These are phyloP conservation scores for Beauveria rudraprayagi DNA, from an alignment of 2,329 filamentous ascomycete species.

Conservation along the genomic window DNA sequence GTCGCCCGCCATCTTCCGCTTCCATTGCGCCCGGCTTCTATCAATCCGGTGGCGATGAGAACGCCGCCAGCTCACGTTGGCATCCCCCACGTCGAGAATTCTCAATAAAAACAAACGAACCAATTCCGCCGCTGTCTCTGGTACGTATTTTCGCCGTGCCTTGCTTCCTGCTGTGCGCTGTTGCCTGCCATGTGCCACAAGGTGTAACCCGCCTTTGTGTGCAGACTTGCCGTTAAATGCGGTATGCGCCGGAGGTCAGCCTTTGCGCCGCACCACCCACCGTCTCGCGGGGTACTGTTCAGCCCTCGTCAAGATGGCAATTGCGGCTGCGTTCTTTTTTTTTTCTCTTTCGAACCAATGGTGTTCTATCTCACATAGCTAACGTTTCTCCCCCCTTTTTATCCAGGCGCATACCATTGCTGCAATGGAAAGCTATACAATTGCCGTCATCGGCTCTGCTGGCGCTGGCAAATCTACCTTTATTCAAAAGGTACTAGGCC, in stretches of 20 bases:
- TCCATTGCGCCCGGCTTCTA: neutral
- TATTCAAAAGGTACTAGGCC: conserved; percentile 53
- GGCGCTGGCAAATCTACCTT: conserved; percentile 63
- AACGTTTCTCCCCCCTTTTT: neutral
- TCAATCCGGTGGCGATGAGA: conserved; percentile 30
- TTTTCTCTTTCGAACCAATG: neutral
- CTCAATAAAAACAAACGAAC: conserved; percentile 27
- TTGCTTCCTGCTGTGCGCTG: neutral
- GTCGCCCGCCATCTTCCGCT: conserved; percentile 13
- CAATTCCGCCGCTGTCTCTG: conserved; percentile 24
- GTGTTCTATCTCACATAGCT: neutral
- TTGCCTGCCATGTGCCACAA: neutral
- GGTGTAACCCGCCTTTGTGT: neutral
- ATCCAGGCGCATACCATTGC: conserved; percentile 22
- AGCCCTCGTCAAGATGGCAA: neutral
- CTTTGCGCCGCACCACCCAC: neutral
- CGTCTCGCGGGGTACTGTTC: neutral
- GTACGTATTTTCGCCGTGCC: conserved; percentile 22
- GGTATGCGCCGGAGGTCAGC: neutral
- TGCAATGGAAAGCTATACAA: conserved; percentile 53
- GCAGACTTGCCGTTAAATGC: neutral
- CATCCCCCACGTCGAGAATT: conserved; percentile 42
- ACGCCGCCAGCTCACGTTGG: conserved; percentile 30
- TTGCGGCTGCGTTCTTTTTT: conserved; percentile 12
- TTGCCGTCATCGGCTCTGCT: conserved; percentile 57